Percentiles rank a stretch among this genome's conserved stretches.
phyloP scores from a whole-genome alignment of 2,329 filamentous ascomycete species.

The Orbilia brochopaga region DNA sequence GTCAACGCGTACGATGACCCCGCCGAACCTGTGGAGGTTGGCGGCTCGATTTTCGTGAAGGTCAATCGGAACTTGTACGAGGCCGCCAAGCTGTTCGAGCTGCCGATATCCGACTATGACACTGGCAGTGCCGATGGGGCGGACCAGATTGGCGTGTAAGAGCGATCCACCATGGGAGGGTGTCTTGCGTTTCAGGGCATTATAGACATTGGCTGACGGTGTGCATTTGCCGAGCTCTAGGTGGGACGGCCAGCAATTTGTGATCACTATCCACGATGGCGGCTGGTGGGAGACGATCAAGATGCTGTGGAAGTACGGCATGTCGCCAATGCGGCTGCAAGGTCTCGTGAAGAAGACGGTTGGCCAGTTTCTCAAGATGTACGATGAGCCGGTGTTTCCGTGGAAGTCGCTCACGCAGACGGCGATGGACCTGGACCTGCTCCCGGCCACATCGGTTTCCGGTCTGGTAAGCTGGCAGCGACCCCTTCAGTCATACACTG shows the following conservation, averaged over 20 bases:
- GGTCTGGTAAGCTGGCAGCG: slow-evolving; percentile 60
- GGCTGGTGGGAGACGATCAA: slow-evolving; percentile 82
- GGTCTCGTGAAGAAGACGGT: slow-evolving; percentile 74
- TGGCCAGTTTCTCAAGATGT: slow-evolving; percentile 76
- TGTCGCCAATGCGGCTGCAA: slow-evolving; percentile 75
- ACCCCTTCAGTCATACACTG: background rate
- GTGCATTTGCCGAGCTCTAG: slow-evolving; percentile 63
- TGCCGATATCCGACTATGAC: slow-evolving; percentile 64
- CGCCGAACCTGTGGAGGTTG: slow-evolving; percentile 76
- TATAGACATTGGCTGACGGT: too few relatives aligned
- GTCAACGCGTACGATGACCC: slow-evolving; percentile 76
- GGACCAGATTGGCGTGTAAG: slow-evolving; percentile 54
- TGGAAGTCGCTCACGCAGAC: slow-evolving; percentile 76
- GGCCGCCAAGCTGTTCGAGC: slow-evolving; percentile 73
- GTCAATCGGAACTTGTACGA: slow-evolving; percentile 82
- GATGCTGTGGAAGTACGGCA: slow-evolving; percentile 83
- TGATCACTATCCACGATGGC: slow-evolving; percentile 69
- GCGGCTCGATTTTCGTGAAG: slow-evolving; percentile 88
- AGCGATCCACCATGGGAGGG: too few relatives aligned
- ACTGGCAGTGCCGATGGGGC: slow-evolving; percentile 59
- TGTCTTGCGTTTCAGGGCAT: too few relatives aligned
- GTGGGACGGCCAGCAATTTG: slow-evolving; percentile 80
- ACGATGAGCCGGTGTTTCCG: slow-evolving; percentile 81
- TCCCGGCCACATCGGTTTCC: slow-evolving; percentile 70
- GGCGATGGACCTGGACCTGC: slow-evolving; percentile 71